Evolutionary conservation across 2,329 filamentous ascomycete genomes (phyloP).

Genomic region (Neonectria punicea): DNA sequence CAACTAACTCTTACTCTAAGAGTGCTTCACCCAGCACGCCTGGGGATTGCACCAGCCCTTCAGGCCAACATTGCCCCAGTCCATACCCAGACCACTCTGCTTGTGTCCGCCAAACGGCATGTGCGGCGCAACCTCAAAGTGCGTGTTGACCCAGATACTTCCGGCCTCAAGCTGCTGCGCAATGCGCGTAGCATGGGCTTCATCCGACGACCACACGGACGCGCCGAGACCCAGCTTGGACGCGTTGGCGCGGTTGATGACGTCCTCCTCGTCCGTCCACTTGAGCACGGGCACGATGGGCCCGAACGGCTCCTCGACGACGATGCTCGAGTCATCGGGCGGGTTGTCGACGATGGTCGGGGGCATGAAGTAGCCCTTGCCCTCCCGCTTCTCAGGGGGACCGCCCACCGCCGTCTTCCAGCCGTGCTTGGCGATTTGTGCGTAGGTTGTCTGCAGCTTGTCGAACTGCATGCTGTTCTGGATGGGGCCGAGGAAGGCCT

Average conservation of each 20-base stretch:
- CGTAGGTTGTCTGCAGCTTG: conserved; percentile 56
- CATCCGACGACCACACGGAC: conserved; percentile 67
- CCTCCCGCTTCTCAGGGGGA: conserved; percentile 19
- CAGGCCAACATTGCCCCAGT: conserved; percentile 50
- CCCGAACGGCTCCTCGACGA: conserved; percentile 63
- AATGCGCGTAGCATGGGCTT: conserved; percentile 61
- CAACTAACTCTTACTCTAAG: not conserved
- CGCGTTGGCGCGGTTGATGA: conserved; percentile 65
- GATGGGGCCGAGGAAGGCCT: conserved; percentile 61
- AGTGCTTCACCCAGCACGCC: conserved; percentile 25
- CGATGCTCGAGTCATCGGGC: conserved; percentile 65
- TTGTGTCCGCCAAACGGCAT: conserved; percentile 63
- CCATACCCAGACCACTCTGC: conserved; percentile 60
- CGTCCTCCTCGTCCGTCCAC: conserved; percentile 70
- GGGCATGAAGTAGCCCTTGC: conserved; percentile 64
- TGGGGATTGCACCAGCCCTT: conserved; percentile 29
- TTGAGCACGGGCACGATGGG: conserved; percentile 72
- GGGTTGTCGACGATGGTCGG: conserved; percentile 72
- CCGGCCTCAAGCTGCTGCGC: conserved; percentile 66
- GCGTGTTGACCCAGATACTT: conserved; percentile 68
- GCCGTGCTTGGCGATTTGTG: conserved; percentile 55
- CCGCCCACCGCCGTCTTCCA: conserved; percentile 54
- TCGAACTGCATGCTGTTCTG: conserved; percentile 69
- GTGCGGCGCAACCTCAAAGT: conserved; percentile 51
- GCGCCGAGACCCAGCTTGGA: conserved; percentile 64